phyloP scores from a whole-genome alignment of 2,329 filamentous ascomycete genomes.

The Keithomyces neogunnii region DNA sequence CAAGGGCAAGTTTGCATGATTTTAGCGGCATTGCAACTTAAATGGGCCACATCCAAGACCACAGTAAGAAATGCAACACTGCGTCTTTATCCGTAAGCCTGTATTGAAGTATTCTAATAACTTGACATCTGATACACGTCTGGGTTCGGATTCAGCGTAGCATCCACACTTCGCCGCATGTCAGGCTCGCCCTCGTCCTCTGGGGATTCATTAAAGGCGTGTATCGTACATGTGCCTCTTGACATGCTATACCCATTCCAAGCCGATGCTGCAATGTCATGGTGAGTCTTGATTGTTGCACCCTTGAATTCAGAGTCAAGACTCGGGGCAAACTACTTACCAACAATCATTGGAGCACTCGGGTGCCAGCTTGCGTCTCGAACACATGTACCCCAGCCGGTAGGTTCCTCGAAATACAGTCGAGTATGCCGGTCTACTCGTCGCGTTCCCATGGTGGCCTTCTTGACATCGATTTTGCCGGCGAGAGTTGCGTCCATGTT shows the following conservation, averaged over 20 bases:
- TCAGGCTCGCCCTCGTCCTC: slow-evolving; percentile 56
- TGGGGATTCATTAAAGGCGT: slow-evolving; percentile 64
- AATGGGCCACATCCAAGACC: not conserved
- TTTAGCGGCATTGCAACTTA: not conserved
- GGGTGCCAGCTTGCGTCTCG: slow-evolving; percentile 90
- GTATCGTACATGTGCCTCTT: slow-evolving; percentile 67
- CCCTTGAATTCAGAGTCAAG: not conserved
- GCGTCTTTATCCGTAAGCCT: not conserved
- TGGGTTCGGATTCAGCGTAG: slow-evolving; percentile 39
- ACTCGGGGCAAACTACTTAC: slow-evolving; percentile 28
- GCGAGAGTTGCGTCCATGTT: slow-evolving; percentile 86
- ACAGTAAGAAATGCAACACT: not conserved
- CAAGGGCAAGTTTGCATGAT: not conserved
- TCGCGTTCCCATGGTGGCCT: slow-evolving; percentile 56
- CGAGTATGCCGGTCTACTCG: slow-evolving; percentile 46
- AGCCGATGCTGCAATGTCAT: slow-evolving; percentile 54
- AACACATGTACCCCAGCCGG: slow-evolving; percentile 67
- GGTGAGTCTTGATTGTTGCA: not conserved
- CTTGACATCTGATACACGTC: slow-evolving; percentile 12
- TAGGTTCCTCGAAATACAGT: slow-evolving; percentile 47
- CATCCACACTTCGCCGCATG: slow-evolving; percentile 49
- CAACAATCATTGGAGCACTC: slow-evolving; percentile 66
- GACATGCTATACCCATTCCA: slow-evolving; percentile 73
- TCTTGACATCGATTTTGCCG: slow-evolving; percentile 66
- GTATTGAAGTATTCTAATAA: not conserved